These are phyloP conservation scores for Claviceps purpurea DNA, from an alignment of 2,329 filamentous ascomycete species.

Conservation along the genomic window DNA sequence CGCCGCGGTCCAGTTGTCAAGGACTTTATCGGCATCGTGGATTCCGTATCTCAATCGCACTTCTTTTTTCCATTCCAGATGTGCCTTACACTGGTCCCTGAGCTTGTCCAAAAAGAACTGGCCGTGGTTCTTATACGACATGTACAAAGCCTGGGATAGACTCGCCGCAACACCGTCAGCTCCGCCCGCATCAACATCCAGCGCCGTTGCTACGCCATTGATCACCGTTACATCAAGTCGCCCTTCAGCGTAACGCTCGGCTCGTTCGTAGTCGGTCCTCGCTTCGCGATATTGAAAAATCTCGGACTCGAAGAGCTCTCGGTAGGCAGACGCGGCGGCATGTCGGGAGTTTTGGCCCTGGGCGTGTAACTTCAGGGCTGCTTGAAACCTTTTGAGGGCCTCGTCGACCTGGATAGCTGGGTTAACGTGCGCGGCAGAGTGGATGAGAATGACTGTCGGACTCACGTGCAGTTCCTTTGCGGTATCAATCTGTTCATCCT, in stretches of 20 bases:
- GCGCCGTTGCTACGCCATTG: slow-evolving; percentile 35
- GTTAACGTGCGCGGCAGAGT: not conserved
- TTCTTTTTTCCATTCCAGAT: slow-evolving; percentile 36
- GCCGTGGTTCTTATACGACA: slow-evolving; percentile 91
- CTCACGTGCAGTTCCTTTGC: slow-evolving; percentile 77
- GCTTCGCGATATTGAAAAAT: slow-evolving; percentile 90
- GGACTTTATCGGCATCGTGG: slow-evolving; percentile 28
- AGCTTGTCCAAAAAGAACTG: slow-evolving; percentile 70
- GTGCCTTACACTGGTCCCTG: slow-evolving; percentile 21
- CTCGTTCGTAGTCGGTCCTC: slow-evolving; percentile 67
- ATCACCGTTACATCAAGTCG: slow-evolving; percentile 25
- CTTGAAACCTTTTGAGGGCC: slow-evolving; percentile 87
- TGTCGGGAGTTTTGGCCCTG: slow-evolving; percentile 66
- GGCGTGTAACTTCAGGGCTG: slow-evolving; percentile 78
- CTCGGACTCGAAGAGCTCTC: slow-evolving; percentile 74
- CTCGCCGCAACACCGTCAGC: slow-evolving; percentile 67
- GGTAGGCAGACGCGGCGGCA: slow-evolving; percentile 70
- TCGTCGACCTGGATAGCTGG: slow-evolving; percentile 60
- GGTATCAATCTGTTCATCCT: slow-evolving; percentile 85
- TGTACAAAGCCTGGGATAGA: slow-evolving; percentile 76
- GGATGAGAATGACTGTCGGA: not conserved
- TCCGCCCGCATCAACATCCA: slow-evolving; percentile 46
- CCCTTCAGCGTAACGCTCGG: slow-evolving; percentile 41
- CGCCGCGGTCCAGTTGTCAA: slow-evolving; percentile 44
- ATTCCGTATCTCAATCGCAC: slow-evolving; percentile 15